phyloP scores from a whole-genome alignment of 2,329 filamentous ascomycete species.

The Penicillium sumatraense region DNA sequence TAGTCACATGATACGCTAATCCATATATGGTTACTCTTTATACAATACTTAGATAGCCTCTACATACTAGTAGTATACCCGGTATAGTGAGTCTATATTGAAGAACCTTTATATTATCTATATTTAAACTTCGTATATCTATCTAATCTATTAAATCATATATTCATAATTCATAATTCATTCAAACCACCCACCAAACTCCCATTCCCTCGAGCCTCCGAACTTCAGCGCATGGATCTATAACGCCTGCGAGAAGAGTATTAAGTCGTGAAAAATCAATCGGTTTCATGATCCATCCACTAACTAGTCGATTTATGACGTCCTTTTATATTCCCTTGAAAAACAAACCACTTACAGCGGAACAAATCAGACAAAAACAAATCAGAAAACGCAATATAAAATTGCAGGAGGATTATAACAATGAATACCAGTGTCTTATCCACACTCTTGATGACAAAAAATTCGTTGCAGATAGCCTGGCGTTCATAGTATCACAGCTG shows the following conservation, averaged over 20 bases:
- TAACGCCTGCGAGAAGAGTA: neutral
- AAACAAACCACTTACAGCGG: neutral
- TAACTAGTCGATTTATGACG: no score
- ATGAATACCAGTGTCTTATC: neutral
- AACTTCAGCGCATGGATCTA: neutral
- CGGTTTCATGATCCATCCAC: neutral
- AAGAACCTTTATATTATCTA: no score
- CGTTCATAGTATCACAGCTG: neutral
- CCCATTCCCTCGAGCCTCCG: neutral
- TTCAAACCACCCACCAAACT: neutral
- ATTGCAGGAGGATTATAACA: conserved; percentile 2
- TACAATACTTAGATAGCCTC: no score
- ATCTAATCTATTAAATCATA: no score
- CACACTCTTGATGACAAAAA: conserved; percentile 1
- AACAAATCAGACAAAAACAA: conserved; percentile 3
- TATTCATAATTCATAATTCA: no score
- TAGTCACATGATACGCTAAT: no score
- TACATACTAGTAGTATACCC: no score
- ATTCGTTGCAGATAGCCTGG: conserved; percentile 3
- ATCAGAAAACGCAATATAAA: neutral
- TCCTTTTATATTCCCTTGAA: neutral
- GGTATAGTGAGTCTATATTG: no score
- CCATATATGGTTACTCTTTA: no score
- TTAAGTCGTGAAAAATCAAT: neutral
- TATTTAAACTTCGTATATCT: no score